Evolutionary conservation across 129 eudicot species (phyloP).

Genomic region (Daucus carota): DNA sequence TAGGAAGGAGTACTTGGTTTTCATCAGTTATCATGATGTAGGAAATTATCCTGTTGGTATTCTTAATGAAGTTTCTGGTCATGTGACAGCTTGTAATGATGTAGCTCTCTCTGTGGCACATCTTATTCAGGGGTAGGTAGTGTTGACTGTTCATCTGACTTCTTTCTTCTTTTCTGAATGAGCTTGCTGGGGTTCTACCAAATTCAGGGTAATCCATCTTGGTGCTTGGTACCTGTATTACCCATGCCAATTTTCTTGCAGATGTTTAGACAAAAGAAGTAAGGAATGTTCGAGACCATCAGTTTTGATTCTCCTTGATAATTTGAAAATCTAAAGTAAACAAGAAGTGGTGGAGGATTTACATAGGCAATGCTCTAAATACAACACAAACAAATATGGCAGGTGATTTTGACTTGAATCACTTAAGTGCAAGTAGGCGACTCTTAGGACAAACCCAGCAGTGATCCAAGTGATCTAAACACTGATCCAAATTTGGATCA

Average conservation of each 20-base stretch:
- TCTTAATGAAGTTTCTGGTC: slow-evolving; percentile 15
- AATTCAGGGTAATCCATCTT: not conserved
- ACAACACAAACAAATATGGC: too few species aligned
- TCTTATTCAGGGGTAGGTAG: slow-evolving; percentile 1
- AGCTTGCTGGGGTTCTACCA: not conserved
- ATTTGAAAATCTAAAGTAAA: too few species aligned
- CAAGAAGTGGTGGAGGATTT: too few species aligned
- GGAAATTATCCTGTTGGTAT: slow-evolving; percentile 9
- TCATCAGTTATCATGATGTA: slow-evolving; percentile 12
- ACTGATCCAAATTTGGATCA: too few species aligned
- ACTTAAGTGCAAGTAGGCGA: too few species aligned
- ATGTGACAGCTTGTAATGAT: slow-evolving; percentile 24
- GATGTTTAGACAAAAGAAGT: not conserved
- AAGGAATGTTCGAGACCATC: not conserved
- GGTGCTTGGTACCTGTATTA: not conserved
- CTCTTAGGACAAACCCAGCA: too few species aligned
- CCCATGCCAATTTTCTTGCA: not conserved
- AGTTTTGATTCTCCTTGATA: not conserved
- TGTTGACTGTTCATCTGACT: not conserved
- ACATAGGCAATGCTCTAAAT: too few species aligned
- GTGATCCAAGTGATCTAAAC: too few species aligned
- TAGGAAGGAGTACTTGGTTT: slow-evolving; percentile 24
- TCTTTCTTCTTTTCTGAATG: not conserved
- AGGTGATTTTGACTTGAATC: too few species aligned
- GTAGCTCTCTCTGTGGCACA: slow-evolving; percentile 10